Evolutionary conservation across 345 rosid genomes (phyloP), one percentile per base, ranked within the genome.

Genomic region (Viola odorata): DNA sequence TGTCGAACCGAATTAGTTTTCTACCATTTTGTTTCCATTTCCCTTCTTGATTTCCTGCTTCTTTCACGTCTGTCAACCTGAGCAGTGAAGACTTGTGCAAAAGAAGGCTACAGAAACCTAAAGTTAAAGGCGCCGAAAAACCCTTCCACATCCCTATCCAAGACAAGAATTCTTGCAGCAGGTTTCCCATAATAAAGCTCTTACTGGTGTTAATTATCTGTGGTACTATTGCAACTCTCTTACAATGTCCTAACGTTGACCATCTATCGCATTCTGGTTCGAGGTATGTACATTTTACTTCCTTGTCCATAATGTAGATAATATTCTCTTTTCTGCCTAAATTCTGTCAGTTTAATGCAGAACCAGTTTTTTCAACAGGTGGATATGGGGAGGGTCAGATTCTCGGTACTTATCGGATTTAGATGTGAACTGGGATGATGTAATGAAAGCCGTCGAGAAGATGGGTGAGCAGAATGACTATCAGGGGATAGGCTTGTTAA

Each of bases 351-450:
- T 38, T 56, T 56, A 17, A 16, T 44, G 47, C 62, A 65, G 69
- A 52, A 56, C 56, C 36, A 69, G 49, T 9, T 60, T 65, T 49
- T n/a, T 65, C 37, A 61, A 57, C 61, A 67, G 76, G 15, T 73
- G 76, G 76, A 73, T 73, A 53, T 73, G 76, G 76, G 72, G 76
- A 53, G 72, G 72, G 58, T 52, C 50, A 49, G 76, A 73, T 52
- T 47, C 68, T 3, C 47, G 76, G 16, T 73, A 73, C 39, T 1
- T 58, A 41, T 67, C 76, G 10, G 61, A 73, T 49, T 0, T 62
- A 32, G 64, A 73, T 49, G 48, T 67, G 23, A 63, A 73, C 17
- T 67, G 65, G 72, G 65, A 63, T 14, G 61, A 58, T 58, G 60
- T 67, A 11, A 53, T 52, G 64, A 67, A 58, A 47, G 52, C 48